Base-by-base conservation (phyloP, 768 basidiomycete genomes). In the Lactifluus piperatus region DNA sequence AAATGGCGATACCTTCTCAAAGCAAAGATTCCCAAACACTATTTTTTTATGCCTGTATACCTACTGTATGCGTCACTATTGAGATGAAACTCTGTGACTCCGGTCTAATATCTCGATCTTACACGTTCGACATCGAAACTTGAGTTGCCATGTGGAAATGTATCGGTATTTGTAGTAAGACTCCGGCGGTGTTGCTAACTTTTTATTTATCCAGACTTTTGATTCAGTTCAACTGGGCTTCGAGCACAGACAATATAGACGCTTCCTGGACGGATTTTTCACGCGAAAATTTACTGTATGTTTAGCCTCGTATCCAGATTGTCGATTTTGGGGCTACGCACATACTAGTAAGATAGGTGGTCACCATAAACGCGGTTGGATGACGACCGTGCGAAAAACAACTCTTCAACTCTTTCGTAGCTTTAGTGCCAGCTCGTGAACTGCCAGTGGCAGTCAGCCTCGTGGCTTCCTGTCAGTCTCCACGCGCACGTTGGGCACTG, bases 301-400 rank as follows among this genome's bases (percentile, higher is more conserved):
- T 37, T 10, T 37, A 14, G 36, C 36, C 14, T 10, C 11, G 36
- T n/a, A 36, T 36, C 14, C 14, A 36, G 4, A 4, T 32, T 1
- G 8, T 32, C 30, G 30, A 10, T 32, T 6, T 32, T 32, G 11
- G 30, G 30, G 30, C 30, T 92, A n/a, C n/a, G n/a, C n/a, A n/a
- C n/a, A n/a, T n/a, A n/a, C n/a, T n/a, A n/a, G n/a, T n/a, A n/a
- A n/a, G n/a, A n/a, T n/a, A n/a, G n/a, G n/a, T n/a, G n/a, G n/a
- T n/a, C n/a, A n/a, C n/a, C n/a, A n/a, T n/a, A n/a, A n/a, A n/a
- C n/a, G n/a, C n/a, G n/a, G n/a, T n/a, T n/a, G n/a, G n/a, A n/a
- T n/a, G n/a, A n/a, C n/a, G n/a, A n/a, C n/a, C n/a, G n/a, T n/a
- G n/a, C n/a, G n/a, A n/a, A n/a, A n/a, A n/a, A n/a, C n/a, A n/a